Evolutionary conservation across 1,284 basidiomycete genomes (phyloP).

Genomic region (Cutaneotrichosporon curvatum): DNA sequence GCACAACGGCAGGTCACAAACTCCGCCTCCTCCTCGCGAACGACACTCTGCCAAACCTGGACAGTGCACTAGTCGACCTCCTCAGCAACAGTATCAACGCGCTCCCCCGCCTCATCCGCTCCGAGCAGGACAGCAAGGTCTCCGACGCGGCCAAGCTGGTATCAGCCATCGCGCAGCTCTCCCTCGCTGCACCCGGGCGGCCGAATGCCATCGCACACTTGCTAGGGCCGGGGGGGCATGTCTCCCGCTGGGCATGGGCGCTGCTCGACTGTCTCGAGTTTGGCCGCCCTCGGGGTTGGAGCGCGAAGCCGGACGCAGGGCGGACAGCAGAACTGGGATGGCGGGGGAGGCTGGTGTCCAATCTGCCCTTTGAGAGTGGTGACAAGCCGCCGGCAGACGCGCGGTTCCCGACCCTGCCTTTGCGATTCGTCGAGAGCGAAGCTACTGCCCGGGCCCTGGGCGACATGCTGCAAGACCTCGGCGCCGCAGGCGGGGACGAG

Average conservation of each 20-base stretch:
- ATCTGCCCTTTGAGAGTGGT: slow-evolving; percentile 11
- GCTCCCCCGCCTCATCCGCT: slow-evolving; percentile 64
- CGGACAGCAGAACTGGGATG: slow-evolving; percentile 43
- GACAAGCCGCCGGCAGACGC: slow-evolving; percentile 35
- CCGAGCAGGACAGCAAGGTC: slow-evolving; percentile 63
- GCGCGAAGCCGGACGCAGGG: slow-evolving; percentile 36
- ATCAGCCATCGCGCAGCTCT: slow-evolving; percentile 60
- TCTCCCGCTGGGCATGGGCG: slow-evolving; percentile 83
- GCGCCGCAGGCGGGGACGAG: slow-evolving; percentile 58
- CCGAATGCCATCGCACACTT: slow-evolving; percentile 54
- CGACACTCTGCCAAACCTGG: slow-evolving; percentile 45
- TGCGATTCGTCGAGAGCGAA: slow-evolving; percentile 58
- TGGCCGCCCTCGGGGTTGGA: slow-evolving; percentile 52
- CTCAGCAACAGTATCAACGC: slow-evolving; percentile 58
- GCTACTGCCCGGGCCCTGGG: slow-evolving; percentile 55
- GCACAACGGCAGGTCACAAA: slow-evolving; percentile 49
- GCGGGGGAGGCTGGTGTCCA: slow-evolving; percentile 27
- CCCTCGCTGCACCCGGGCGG: slow-evolving; percentile 30
- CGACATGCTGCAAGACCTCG: slow-evolving; percentile 65
- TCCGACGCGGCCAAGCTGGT: slow-evolving; percentile 61
- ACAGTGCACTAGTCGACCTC: slow-evolving; percentile 47
- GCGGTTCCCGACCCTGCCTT: slow-evolving; percentile 46
- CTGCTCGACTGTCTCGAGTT: slow-evolving; percentile 70
- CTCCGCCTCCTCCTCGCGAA: slow-evolving; percentile 53
- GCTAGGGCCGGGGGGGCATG: slow-evolving; percentile 69